These are phyloP conservation scores for Atalantia buxifolia DNA, from an alignment of 345 rosid genomes.

Conservation along the genomic window DNA sequence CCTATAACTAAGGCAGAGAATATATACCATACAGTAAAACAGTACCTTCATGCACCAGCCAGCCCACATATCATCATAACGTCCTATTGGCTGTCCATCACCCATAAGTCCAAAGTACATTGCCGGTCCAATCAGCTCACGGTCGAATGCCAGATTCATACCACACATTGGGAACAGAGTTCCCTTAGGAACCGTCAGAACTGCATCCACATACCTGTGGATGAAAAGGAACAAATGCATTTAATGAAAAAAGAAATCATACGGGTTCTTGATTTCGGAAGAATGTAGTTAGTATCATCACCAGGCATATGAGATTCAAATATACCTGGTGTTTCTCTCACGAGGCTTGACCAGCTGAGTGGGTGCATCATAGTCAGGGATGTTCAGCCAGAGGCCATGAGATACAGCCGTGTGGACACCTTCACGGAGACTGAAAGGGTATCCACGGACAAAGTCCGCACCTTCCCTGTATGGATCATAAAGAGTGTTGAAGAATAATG, in stretches of 20 bases:
- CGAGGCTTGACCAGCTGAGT: slow-evolving; percentile 55
- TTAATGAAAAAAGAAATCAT: background rate
- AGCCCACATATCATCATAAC: slow-evolving; percentile 66
- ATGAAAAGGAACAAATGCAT: background rate
- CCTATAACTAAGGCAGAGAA: background rate
- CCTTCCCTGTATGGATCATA: slow-evolving; percentile 54
- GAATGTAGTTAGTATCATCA: background rate
- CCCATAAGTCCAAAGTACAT: slow-evolving; percentile 68
- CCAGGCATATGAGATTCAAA: slow-evolving; percentile 4
- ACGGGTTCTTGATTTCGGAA: background rate
- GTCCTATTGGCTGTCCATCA: slow-evolving; percentile 47
- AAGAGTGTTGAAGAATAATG: slow-evolving; percentile 50
- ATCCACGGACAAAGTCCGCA: slow-evolving; percentile 48
- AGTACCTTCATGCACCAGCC: slow-evolving; percentile 59
- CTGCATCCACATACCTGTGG: slow-evolving; percentile 46
- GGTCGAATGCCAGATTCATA: slow-evolving; percentile 51
- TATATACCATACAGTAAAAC: too few species aligned
- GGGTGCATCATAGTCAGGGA: slow-evolving; percentile 51
- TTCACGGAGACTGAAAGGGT: slow-evolving; percentile 45
- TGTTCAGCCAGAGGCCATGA: slow-evolving; percentile 59
- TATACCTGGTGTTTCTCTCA: slow-evolving; percentile 42
- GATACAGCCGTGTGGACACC: slow-evolving; percentile 43
- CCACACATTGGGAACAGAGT: slow-evolving; percentile 55
- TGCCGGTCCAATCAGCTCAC: slow-evolving; percentile 53
- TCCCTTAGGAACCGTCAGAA: slow-evolving; percentile 45